Evolutionary conservation across 305 asterid genomes (phyloP), one percentile per base, ranked within the genome.

Genomic region (Petunia hybrid): DNA sequence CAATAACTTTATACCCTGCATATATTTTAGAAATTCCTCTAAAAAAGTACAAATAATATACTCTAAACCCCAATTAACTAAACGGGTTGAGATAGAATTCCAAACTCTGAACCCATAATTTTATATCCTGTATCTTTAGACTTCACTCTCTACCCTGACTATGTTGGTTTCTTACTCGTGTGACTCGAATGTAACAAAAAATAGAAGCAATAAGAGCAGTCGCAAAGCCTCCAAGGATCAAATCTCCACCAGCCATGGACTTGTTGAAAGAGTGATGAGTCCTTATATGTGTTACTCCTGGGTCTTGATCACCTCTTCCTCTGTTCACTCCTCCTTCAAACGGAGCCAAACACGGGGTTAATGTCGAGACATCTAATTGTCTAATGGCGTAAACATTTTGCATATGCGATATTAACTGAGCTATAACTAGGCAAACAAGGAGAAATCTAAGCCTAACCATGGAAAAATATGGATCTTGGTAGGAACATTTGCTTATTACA

Each of bases 151-250:
- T 48, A 5, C 71, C 60, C 6, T 59, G 82, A 66, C 9, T 16
- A 31, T 80, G 48, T 41, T 80, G 9, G 14, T 63, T 80, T 67
- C 82, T 78, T 60, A 83, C 75, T 73, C 78, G 3, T 9, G 91
- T 89, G 64, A 88, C 57, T 41, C 83, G 82, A 68, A 87, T 86
- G 82, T 89, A 89, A 85, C 88, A 85, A 53, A 83, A 46, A 43
- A 89, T 80, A 64, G 89, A 82, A 10, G 82, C 87, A 56, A 83
- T 56, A 4, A 85, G 70, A 61, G 86, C 84, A 16, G 76, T 41
- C 1, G 87, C 90, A 16, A 87, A 87, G 43, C 90, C 88, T 60
- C 86, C 86, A 40, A 89, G 88, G 53, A 87, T 87, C 38, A 86
- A 79, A 56, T 87, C 89, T 73, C 89, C 89, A 70, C 87, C 85